A percentile compares a stretch with the other conserved stretches of the same genome.
Conservation (phyloP, 2,329 filamentous ascomycete species). For the Cylindrodendrum hubeiense region DNA sequence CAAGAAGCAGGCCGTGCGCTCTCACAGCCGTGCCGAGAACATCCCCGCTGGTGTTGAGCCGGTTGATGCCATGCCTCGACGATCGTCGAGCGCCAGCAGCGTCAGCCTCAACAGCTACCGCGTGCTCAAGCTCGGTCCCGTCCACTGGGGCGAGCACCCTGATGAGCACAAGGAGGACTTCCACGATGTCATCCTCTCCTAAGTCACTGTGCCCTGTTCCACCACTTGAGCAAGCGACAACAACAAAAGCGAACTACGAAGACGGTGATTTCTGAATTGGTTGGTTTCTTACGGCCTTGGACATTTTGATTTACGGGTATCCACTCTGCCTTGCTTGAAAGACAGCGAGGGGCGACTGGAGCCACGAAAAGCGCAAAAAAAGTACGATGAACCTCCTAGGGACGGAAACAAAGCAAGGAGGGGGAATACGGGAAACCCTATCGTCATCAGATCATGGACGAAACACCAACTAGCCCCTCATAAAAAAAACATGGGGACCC, state of each 20-base stretch:
- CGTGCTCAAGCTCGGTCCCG: constrained; percentile 74
- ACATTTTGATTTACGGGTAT: constrained; percentile 8
- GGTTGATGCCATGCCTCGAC: constrained; percentile 51
- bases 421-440: background rate
- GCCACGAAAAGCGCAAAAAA: constrained; percentile 18
- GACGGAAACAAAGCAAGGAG: background rate
- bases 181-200: constrained; percentile 60
- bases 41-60: constrained; percentile 42
- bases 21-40: constrained; percentile 39
- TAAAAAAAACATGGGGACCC: background rate
- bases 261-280: constrained; percentile 26
- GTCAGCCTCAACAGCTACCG: constrained; percentile 55
- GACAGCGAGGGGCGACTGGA: constrained; percentile 1
- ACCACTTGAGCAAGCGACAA: constrained; percentile 14
- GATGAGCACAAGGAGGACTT: constrained; percentile 70
- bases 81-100: constrained; percentile 61
- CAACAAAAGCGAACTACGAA: constrained; percentile 23
- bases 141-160: constrained; percentile 72
- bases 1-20: constrained; percentile 51
- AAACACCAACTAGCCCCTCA: constrained; percentile 6
- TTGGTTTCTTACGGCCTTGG: constrained; percentile 12
- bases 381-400: background rate
- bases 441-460: background rate
- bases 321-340: constrained; percentile 15
- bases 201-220: constrained; percentile 28